Evolutionary conservation across 2,329 filamentous ascomycete species (phyloP).

Genomic region (Aspergillus aculeatus): DNA sequence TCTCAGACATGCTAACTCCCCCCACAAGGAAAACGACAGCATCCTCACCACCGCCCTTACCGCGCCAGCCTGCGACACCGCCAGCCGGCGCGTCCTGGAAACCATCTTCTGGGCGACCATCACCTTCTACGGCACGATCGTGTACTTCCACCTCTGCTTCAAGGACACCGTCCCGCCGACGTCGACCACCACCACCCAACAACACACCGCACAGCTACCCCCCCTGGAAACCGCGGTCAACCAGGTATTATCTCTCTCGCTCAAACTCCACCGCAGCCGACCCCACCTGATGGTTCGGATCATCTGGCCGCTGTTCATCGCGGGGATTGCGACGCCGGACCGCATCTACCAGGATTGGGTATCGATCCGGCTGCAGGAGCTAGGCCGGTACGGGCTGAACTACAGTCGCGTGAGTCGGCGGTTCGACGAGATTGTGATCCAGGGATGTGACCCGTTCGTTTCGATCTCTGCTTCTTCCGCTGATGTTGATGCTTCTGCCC

Average conservation of each 20-base stretch:
- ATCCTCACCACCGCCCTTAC: constrained; percentile 21
- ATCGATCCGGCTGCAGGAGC: constrained; percentile 25
- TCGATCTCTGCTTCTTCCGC: background rate
- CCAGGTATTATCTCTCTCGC: constrained; percentile 21
- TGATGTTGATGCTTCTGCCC: too few relatives aligned
- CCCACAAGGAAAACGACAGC: constrained; percentile 23
- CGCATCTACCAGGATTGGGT: constrained; percentile 30
- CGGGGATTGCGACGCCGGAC: constrained; percentile 27
- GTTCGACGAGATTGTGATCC: constrained; percentile 24
- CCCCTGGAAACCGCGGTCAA: constrained; percentile 22
- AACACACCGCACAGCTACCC: constrained; percentile 8
- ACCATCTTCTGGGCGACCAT: constrained; percentile 27
- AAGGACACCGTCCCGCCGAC: constrained; percentile 6
- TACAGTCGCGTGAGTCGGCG: constrained; percentile 21
- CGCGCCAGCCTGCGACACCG: constrained; percentile 20
- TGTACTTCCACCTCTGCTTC: constrained; percentile 27
- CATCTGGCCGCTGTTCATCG: constrained; percentile 27
- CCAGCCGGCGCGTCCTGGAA: constrained; percentile 24
- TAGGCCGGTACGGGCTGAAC: constrained; percentile 26
- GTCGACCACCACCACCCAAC: background rate
- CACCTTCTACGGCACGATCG: constrained; percentile 24
- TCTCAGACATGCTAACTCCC: background rate
- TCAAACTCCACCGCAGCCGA: constrained; percentile 25
- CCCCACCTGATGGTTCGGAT: constrained; percentile 26
- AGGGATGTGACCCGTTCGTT: constrained; percentile 16